Evolutionary conservation across 345 rosid genomes (phyloP), one percentile per base, ranked within the genome.

Genomic region (Linum lewisii): DNA sequence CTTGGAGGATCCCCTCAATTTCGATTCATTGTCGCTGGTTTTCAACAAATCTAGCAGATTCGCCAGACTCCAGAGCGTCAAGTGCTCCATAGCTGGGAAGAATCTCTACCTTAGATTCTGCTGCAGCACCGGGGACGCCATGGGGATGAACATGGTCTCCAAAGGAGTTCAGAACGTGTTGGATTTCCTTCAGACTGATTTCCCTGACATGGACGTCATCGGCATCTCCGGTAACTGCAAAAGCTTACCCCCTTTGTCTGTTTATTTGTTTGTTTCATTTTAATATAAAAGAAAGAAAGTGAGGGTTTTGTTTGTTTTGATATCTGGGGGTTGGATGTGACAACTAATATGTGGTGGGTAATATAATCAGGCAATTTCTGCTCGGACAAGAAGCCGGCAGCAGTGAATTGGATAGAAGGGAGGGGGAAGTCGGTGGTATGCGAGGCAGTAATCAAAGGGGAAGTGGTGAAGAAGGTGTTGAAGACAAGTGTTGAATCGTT

Each of bases 101-200:
- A 77, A 70, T 57, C 71, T 73, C 13, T 77, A 73, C 75, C 21
- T 71, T 57, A 65, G 81, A 47, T 77, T 77, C 60, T 34, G 59
- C 5, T 73, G 76, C 64, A 59, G 75, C 73, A 77, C 81, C 7
- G 81, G 78, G 11, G 81, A 77, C 51, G 81, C 81, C 3, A 77
- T 77, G 81, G 81, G 81, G 24, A 77, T 77, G 81, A 77, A 77
- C 65, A 77, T 73, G 81, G 71, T 77, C 20, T 77, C 81, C 4
- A 77, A 77, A 69, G 78, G 81, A 53, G 81, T 77, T 24, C 76
- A 77, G 63, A 77, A 73, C 66, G 76, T 77, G 4, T 38, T 77
- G 59, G 73, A 77, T 44, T 77, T 70, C 66, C 72, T 77, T 49
- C 71, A 51, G 52, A 29, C 19, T 10, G 78, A 73, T 44, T 77